Conservation (phyloP, 129 eudicot genomes). For the Flaveria bidentis region DNA sequence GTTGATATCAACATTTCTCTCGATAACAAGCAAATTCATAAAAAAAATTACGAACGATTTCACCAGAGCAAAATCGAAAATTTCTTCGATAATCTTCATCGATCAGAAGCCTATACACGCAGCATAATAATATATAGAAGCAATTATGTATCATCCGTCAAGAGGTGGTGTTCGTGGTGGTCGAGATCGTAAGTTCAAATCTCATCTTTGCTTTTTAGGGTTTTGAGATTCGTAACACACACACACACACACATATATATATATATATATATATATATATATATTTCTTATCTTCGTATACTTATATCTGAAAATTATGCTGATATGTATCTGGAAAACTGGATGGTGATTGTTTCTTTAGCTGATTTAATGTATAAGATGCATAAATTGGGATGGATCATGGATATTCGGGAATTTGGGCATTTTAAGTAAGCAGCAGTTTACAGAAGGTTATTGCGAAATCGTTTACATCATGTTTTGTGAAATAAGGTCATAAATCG, state of each 20-base stretch:
- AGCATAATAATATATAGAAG: background rate
- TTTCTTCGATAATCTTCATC: background rate
- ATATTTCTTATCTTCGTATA: background rate
- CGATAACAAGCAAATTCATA: background rate
- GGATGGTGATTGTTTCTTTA: background rate
- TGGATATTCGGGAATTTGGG: background rate
- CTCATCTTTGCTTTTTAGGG: constrained; percentile 29
- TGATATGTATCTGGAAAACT: background rate
- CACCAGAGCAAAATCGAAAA: constrained; percentile 13
- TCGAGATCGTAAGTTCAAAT: constrained; percentile 89
- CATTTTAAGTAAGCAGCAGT: background rate
- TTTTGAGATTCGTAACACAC: constrained; percentile 16
- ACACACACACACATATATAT: too few relatives aligned
- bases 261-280: too few relatives aligned
- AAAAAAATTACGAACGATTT: constrained; percentile 22
- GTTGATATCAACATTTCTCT: background rate
- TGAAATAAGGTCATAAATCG: constrained; percentile 4
- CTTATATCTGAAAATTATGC: background rate
- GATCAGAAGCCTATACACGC: constrained; percentile 5
- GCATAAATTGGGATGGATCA: background rate
- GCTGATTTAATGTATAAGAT: background rate
- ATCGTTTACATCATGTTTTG: background rate
- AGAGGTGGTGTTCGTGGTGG: constrained; percentile 99
- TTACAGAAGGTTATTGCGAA: background rate
- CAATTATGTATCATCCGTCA: constrained; percentile 81